Base-by-base conservation (phyloP, 2,329 filamentous ascomycete genomes). In the Volutella citrinella region DNA sequence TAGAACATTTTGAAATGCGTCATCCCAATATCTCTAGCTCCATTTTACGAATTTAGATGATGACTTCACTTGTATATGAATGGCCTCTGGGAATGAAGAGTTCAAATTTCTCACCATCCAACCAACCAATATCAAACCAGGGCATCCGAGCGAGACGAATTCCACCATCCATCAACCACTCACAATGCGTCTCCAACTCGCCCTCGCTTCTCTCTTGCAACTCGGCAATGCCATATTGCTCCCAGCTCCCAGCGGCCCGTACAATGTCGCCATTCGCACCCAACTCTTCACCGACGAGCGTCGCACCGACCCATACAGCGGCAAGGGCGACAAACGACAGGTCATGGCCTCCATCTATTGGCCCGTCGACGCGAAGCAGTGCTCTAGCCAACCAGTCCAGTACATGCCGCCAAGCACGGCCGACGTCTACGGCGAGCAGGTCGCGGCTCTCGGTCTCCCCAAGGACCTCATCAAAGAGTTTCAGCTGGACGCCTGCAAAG, bases 391-490 rank as follows among this genome's bases (percentile, higher is more conserved):
- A 11, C 38, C 14, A 0, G 35, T 53, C 0, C 43, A 58, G 3
- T 64, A 64, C 43, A 63, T 64, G 61, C 52, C 60, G 0, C 56
- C 59, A 0, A 40, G 40, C 0, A 56, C 61, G 0, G 59, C 61
- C 1, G 42, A 48, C 5, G 40, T 30, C 1, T 62, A 64, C 17
- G 58, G 56, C 3, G 19, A 38, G 4, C 40, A 48, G 14, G 59
- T 48, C 1, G 40, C 40, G 5, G 30, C 40, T 6, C 6, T 54
- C 6, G 61, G 60, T 6, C 38, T 64, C 4, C 48, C 59, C 2
- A 54, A 55, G 4, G 49, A 52, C 5, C 55, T 59, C 0, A 63
- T 61, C 27, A 27, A 44, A 2, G 28, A 29, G 3, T 38, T 63
- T 1, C 34, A 51, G 20, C 40, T 63, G 18, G 41, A 55, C 3